phyloP scores from a whole-genome alignment of 2,329 filamentous ascomycete genomes.

The Neonectria ditissima region DNA sequence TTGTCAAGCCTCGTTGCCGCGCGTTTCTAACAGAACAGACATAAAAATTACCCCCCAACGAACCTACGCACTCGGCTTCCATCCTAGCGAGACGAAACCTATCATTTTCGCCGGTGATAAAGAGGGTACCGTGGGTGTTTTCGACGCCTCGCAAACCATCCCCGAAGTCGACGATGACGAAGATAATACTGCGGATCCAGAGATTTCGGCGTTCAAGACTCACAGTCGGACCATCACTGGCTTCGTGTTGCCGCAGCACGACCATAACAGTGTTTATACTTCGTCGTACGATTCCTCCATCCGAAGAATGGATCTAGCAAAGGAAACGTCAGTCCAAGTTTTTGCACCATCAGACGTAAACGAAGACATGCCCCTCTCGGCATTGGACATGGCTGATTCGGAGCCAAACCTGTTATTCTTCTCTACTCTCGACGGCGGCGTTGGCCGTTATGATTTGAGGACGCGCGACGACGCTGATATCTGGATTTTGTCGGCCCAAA shows the following conservation, averaged over 20 bases:
- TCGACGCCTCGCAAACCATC: constrained; percentile 83
- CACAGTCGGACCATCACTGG: constrained; percentile 90
- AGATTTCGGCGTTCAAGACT: constrained; percentile 90
- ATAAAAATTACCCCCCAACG: constrained; percentile 93
- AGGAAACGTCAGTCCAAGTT: constrained; percentile 82
- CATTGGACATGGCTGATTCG: constrained; percentile 79
- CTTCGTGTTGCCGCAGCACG: constrained; percentile 80
- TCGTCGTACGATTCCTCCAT: constrained; percentile 95
- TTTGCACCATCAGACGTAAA: constrained; percentile 79
- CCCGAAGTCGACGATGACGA: constrained; percentile 75
- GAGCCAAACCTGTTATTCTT: constrained; percentile 85
- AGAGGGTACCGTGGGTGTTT: constrained; percentile 88
- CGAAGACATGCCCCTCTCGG: constrained; percentile 83
- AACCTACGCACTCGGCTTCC: constrained; percentile 88
- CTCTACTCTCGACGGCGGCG: constrained; percentile 83
- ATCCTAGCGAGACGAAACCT: constrained; percentile 87
- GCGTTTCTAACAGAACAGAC: constrained; percentile 59
- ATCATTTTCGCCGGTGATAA: constrained; percentile 96
- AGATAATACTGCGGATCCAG: constrained; percentile 76
- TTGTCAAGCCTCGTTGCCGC: constrained; percentile 10
- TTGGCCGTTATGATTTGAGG: constrained; percentile 85
- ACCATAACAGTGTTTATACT: constrained; percentile 81
- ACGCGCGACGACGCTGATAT: constrained; percentile 68
- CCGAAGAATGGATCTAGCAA: constrained; percentile 84
- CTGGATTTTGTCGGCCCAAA: constrained; percentile 87